phyloP scores from a whole-genome alignment of 2,329 filamentous ascomycete genomes.

The Cladosporium sp. region DNA sequence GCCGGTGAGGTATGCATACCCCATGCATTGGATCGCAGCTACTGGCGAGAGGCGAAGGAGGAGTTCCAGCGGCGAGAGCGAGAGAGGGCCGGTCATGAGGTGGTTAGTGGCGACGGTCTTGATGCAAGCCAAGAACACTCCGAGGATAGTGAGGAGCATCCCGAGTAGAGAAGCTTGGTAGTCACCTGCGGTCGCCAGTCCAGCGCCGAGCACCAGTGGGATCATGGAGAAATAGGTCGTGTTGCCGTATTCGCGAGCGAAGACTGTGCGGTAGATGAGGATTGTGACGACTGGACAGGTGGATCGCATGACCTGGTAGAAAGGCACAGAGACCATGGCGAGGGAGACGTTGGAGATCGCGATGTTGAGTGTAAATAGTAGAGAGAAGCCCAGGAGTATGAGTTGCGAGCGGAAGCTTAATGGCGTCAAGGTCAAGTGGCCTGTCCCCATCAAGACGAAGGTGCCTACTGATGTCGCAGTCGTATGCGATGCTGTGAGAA shows the following conservation, averaged over 20 bases:
- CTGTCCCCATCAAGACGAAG: conserved; percentile 52
- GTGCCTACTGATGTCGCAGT: conserved; percentile 60
- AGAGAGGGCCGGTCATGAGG: conserved; percentile 62
- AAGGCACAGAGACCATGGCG: conserved; percentile 62
- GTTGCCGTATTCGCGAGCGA: conserved; percentile 55
- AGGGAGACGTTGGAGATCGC: conserved; percentile 66
- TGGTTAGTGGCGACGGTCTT: conserved; percentile 66
- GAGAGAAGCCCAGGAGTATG: conserved; percentile 59
- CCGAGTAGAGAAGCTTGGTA: conserved; percentile 62
- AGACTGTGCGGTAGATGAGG: conserved; percentile 60
- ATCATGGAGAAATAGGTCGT: conserved; percentile 61
- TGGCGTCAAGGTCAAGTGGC: conserved; percentile 55
- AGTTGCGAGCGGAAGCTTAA: conserved; percentile 56
- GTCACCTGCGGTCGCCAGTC: conserved; percentile 62
- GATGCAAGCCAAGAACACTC: conserved; percentile 39
- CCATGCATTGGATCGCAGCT: conserved; percentile 56
- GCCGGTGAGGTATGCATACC: conserved; percentile 53
- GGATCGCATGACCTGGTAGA: conserved; percentile 65
- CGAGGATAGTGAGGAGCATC: conserved; percentile 40
- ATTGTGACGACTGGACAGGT: conserved; percentile 64
- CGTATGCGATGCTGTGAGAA: conserved; percentile 60
- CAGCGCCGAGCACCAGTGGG: conserved; percentile 61
- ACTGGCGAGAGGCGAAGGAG: conserved; percentile 64
- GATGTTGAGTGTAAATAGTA: conserved; percentile 64
- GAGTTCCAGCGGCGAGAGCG: conserved; percentile 60